Percentiles rank a stretch among this genome's conserved stretches.
phyloP scores from a whole-genome alignment of 345 rosid species.

The Limnanthes douglasii region DNA sequence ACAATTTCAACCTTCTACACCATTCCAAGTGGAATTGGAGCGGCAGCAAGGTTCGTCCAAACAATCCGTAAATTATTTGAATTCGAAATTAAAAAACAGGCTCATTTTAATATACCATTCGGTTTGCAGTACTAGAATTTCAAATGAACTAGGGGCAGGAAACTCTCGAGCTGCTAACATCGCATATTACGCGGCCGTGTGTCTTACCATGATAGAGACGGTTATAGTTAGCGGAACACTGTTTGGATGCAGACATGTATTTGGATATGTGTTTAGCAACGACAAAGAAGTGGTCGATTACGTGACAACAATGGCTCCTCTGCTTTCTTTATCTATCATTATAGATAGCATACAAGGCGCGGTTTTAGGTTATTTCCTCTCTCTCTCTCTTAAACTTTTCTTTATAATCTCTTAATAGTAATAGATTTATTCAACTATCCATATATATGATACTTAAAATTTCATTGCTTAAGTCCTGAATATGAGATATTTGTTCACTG shows the following conservation, averaged over 20 bases:
- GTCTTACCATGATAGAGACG: slow-evolving; percentile 12
- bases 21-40: not conserved
- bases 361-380: slow-evolving; percentile 18
- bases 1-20: not conserved
- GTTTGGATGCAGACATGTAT: slow-evolving; percentile 12
- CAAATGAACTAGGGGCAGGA: slow-evolving; percentile 41
- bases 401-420: no score
- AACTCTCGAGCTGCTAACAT: slow-evolving; percentile 18
- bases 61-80: no score
- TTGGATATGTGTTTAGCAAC: slow-evolving; percentile 23
- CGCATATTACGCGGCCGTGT: slow-evolving; percentile 10
- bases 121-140: slow-evolving; percentile 12
- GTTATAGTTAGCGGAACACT: slow-evolving; percentile 9
- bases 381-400: no score
- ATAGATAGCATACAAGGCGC: slow-evolving; percentile 25
- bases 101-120: slow-evolving; percentile 3
- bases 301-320: slow-evolving; percentile 19
- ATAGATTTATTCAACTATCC: no score
- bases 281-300: slow-evolving; percentile 23
- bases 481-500: no score
- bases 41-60: not conserved
- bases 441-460: no score
- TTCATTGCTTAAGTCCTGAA: no score
- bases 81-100: not conserved
- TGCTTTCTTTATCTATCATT: slow-evolving; percentile 19